Evolutionary conservation across 805 yeast species (phyloP), one percentile per base, ranked within the genome.

Genomic region (Ogataea wickerhamii): DNA sequence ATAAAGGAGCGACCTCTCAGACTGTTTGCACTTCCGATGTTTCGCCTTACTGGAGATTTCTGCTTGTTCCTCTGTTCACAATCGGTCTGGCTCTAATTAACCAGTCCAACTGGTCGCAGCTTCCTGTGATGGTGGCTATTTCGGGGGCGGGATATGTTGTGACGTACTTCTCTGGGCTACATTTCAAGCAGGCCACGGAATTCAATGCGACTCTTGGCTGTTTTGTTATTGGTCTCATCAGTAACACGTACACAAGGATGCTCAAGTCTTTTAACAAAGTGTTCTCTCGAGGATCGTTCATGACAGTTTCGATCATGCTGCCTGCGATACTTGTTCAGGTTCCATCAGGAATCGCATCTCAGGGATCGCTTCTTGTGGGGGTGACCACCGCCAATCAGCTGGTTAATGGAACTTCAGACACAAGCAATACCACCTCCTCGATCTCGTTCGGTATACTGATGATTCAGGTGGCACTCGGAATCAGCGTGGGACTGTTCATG

Each of bases 261-360:
- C 82, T 89, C 52, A 85, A 82, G 56, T 95, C 96, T 2, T 38
- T 56, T 27, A 51, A 49, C 33, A 49, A 49, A 33, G 44, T 44
- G n/a, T 45, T 57, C 12, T 43, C 48, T 8, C 48, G 48, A 21
- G 53, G 60, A 2, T 45, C 63, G 5, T 54, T 56, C 20, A 76
- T 91, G 66, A 96, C 98, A 0, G 95, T 89, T 18, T 82, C 95
- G 18, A 93, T 96, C 5, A 91, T 91, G 96, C 63, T 91, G 38
- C 98, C 98, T 0, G 98, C 91, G 0, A 87, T 91, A 32, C 89
- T 91, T 55, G 95, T 87, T 3, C 94, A 85, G 60, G 97, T 91
- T 31, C 98, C 98, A 3, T 81, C 91, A 1, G 97, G 97, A 59
- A 80, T 91, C 43, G 96, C 97, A 2, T 80, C 95, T 0, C 91